A percentile compares a stretch with the other conserved stretches of the same genome.
Conservation (phyloP, 73 alveolate species). For the Paramecium sexaurelia region DNA sequence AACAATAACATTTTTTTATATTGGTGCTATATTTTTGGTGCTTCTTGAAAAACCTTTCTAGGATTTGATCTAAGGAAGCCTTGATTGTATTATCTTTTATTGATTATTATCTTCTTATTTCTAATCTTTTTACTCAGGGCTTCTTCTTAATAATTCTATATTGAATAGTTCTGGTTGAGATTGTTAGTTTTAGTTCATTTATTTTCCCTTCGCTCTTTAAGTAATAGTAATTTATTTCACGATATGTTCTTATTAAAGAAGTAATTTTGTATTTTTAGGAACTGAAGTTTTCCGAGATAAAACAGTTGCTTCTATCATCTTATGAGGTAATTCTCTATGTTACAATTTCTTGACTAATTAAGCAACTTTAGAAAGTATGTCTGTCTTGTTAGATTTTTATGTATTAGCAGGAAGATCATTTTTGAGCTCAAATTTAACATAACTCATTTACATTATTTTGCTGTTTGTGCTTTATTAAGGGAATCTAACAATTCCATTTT, state of each 20-base stretch:
- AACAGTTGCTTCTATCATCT: constrained; percentile 18
- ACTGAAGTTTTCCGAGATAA: background rate
- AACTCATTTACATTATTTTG: background rate
- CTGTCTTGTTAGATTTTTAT: background rate
- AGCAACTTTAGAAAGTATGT: constrained; percentile 1
- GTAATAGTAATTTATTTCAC: background rate
- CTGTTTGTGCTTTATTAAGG: background rate
- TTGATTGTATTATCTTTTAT: background rate
- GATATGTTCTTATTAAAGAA: background rate
- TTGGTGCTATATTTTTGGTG: background rate
- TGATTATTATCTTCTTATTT: background rate
- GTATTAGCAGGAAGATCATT: background rate
- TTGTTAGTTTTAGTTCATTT: background rate
- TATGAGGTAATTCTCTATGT: constrained; percentile 6
- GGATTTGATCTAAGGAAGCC: background rate
- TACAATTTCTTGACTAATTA: constrained; percentile 20
- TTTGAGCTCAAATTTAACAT: background rate
- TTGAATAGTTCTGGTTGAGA: background rate
- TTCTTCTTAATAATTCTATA: background rate
- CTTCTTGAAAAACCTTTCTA: background rate
- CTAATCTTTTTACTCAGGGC: background rate
- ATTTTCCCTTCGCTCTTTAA: background rate
- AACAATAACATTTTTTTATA: background rate
- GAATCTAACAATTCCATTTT: background rate
- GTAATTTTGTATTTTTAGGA: background rate